Base-by-base conservation (phyloP, 2,329 filamentous ascomycete genomes). In the Hypoxylon sp. region DNA sequence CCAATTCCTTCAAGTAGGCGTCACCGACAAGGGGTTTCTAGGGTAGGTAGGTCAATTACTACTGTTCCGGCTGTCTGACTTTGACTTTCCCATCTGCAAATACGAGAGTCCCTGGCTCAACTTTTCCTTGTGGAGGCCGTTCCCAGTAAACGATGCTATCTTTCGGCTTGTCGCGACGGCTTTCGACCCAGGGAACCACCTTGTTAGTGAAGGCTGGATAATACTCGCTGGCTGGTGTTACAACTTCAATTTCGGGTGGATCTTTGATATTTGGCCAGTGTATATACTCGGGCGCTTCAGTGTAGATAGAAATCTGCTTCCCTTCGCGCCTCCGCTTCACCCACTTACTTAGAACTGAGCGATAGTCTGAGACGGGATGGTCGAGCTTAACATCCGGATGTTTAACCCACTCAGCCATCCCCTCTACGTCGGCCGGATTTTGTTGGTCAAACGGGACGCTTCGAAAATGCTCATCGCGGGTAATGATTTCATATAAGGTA, bases 401-500 rank as follows among this genome's bases (percentile, higher is more conserved):
- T 62, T 78, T 72, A 6, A 63, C 48, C 80, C 79, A 82, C 6
- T 73, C 55, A 6, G 73, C 55, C n/a, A 72, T 31, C 10, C 25
- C 54, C 37, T 69, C 30, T 17, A 74, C 55, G 13, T 61, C 49
- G 8, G 54, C 7, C 17, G 73, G 60, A 27, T 77, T 67, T 57
- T 77, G 76, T 10, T 81, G 63, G 7, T 76, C 69, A 59, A 74
- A 72, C 10, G 70, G 68, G 3, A 75, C 58, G 1, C 33, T 37
- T 14, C 75, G 74, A 11, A 77, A 61, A 30, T 48, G 44, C 10
- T 67, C 25, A 30, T 81, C 75, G 13, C 73, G 65, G 5, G 79
- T 81, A 58, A 81, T 79, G 42, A 81, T 74, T 63, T 80, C 79
- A 67, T 80, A 80, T 17, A 77, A 4, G 13, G 79, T 80, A 64